A percentile compares a stretch with the other conserved stretches of the same genome.
Evolutionary conservation across 208 protist species (phyloP).

Genomic region (Wallacemonas sp.): DNA sequence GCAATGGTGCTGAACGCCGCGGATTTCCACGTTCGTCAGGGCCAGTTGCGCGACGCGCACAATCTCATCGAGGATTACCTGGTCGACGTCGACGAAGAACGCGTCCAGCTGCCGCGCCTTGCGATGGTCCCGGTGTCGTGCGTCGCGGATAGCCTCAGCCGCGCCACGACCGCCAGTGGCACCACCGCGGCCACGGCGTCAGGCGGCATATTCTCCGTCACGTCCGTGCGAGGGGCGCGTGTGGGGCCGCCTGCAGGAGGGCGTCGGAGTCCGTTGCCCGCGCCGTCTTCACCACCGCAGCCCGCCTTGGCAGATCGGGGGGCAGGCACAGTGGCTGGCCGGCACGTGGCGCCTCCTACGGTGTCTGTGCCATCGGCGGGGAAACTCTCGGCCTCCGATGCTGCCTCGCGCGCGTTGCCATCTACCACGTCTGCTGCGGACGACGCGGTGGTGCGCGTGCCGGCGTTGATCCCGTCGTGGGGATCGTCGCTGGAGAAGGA

Average conservation of each 20-base stretch:
- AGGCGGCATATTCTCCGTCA: conserved; percentile 45
- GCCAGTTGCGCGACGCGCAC: conserved; percentile 19
- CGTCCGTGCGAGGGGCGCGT: conserved; percentile 26
- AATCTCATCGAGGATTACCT: conserved; percentile 55
- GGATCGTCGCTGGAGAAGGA: conserved; percentile 49
- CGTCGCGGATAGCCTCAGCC: conserved; percentile 18
- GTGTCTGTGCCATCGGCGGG: conserved; percentile 6
- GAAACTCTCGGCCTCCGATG: not conserved
- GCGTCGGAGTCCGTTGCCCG: not conserved
- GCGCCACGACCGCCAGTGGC: not conserved
- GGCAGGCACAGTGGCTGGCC: too few relatives aligned
- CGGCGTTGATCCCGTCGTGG: conserved; percentile 72
- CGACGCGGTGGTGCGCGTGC: conserved; percentile 14
- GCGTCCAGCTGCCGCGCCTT: conserved; percentile 35
- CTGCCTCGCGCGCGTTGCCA: not conserved
- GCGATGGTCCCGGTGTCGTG: conserved; percentile 5
- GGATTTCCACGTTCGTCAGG: conserved; percentile 45
- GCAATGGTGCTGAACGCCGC: conserved; percentile 75
- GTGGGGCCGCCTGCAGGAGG: not conserved
- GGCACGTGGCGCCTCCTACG: not conserved
- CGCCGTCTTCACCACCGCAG: not conserved
- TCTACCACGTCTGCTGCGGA: not conserved
- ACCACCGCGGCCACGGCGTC: not conserved
- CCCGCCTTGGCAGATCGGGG: not conserved
- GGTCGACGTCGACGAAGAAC: conserved; percentile 65